Evolutionary conservation across 2,329 filamentous ascomycete genomes (phyloP), one percentile per base, ranked within the genome.

Genomic region (Ophiostoma himal-ulmi): DNA sequence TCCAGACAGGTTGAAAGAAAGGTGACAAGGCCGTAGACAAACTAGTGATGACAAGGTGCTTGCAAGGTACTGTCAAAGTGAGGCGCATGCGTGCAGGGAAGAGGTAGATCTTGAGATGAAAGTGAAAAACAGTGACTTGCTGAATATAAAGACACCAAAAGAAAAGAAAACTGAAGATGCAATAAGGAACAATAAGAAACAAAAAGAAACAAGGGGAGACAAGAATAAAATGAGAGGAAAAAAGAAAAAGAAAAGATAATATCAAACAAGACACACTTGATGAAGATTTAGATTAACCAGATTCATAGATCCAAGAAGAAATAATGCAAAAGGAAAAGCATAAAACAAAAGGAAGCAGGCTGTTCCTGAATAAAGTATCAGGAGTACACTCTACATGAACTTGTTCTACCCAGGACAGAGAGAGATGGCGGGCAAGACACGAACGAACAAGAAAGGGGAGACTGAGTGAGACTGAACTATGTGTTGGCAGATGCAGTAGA

Each of bases 401-500:
- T 26, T 57, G 52, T 30, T 5, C 30, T 30, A 30, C 30, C 30
- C 30, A 30, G 30, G 3, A 4, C 30, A 30, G 30, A 30, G 30
- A 30, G 30, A 30, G 22, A n/a, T 8, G n/a, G 11, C 1, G n/a
- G 13, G 22, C 8, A 26, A 57, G n/a, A 10, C 13, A 30, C 1
- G 30, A 22, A 26, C 22, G 52, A n/a, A 57, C 52, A 22, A 57
- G 14, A 48, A n/a, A 26, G 52, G 52, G 52, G n/a, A 26, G n/a
- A 10, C n/a, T 57, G 52, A 13, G 52, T 26, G n/a, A 26, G n/a
- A 10, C n/a, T 57, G 52, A 13, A 22, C 13, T 57, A 22, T 57
- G 52, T 57, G 52, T 57, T 57, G 52, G 52, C 52, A 57, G 52
- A 57, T 57, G 52, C 22, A 57, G 44, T n/a, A 48, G 44, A 48